Base-by-base conservation (phyloP, 768 basidiomycete genomes). In the Xerocomus brunneocitrinus region DNA sequence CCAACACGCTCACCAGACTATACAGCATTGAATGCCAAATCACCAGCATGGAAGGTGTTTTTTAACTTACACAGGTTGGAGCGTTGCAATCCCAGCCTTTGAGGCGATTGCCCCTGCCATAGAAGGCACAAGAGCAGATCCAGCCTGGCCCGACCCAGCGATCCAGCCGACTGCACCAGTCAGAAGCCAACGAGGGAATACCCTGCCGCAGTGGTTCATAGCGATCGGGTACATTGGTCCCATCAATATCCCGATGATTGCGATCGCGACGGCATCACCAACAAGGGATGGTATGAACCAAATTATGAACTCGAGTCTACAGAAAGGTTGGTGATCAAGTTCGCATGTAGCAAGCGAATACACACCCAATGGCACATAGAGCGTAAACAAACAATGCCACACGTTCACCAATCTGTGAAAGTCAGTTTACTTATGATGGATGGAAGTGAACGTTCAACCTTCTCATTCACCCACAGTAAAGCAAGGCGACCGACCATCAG, bases 181-280 rank as follows among this genome's bases (percentile, higher is more conserved):
- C 31, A 71, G 55, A 34, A 76, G 63, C 64, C 66, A 63, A 16
- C 56, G 64, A 43, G 73, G 72, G 16, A 75, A 62, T 31, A 73
- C 56, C 27, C 66, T 71, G 12, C 59, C 63, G 2, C 72, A 63
- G 39, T 76, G 70, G 19, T 66, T 68, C 49, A 72, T 63, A 14
- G 71, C 54, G 41, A 87, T 79, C 2, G 85, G 86, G 62, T 85
- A 89, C 72, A 89, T 80, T 3, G 87, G 87, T 0, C 87, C 89
- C n/a, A 91, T 73, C 24, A 89, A 67, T 8, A 89, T 45, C 16
- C 88, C 89, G 14, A 88, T 69, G 43, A 88, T 58, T 2, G 84
- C 77, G 24, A 88, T 76, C 0, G 83, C 80, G 4, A 89, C 73
- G 3, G 80, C 87, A 58, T 80, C 76, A 3, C 79, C 84, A 8